Percentiles rank a stretch among this genome's conserved stretches.
phyloP scores from a whole-genome alignment of 495 filamentous ascomycete species.

The Penicillium salamii region DNA sequence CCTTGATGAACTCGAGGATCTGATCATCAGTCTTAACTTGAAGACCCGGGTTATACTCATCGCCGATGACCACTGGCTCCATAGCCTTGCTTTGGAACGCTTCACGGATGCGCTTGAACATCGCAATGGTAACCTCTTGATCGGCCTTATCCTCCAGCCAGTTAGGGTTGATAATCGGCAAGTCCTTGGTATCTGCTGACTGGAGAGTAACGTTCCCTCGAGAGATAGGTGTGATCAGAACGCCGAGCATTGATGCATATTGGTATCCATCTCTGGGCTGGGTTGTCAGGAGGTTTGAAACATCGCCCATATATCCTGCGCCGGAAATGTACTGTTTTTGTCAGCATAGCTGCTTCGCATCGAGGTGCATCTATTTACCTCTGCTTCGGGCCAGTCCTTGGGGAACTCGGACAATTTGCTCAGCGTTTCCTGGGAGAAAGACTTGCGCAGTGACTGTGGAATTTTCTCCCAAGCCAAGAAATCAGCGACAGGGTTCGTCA shows the following conservation, averaged over 20 bases:
- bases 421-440: conserved; percentile 19
- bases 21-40: conserved; percentile 47
- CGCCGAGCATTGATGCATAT: conserved; percentile 42
- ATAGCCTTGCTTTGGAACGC: conserved; percentile 41
- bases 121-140: conserved; percentile 51
- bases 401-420: conserved; percentile 36
- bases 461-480: conserved; percentile 51
- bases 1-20: conserved; percentile 44
- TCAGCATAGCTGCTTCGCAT: neutral
- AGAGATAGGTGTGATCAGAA: conserved; percentile 47
- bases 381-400: conserved; percentile 58
- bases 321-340: conserved; percentile 35
- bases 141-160: conserved; percentile 51
- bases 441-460: conserved; percentile 26
- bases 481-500: conserved; percentile 39
- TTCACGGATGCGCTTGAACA: conserved; percentile 50
- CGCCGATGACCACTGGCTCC: conserved; percentile 38
- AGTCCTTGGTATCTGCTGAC: conserved; percentile 36
- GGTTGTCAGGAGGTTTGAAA: conserved; percentile 33
- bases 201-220: conserved; percentile 55
- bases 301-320: conserved; percentile 35
- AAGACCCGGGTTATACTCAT: conserved; percentile 48
- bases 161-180: conserved; percentile 53
- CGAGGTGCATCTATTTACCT: conserved; percentile 27
- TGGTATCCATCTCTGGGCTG: conserved; percentile 43